Base-by-base conservation (phyloP, 2,329 filamentous ascomycete species). In the Botrytis paeoniae region DNA sequence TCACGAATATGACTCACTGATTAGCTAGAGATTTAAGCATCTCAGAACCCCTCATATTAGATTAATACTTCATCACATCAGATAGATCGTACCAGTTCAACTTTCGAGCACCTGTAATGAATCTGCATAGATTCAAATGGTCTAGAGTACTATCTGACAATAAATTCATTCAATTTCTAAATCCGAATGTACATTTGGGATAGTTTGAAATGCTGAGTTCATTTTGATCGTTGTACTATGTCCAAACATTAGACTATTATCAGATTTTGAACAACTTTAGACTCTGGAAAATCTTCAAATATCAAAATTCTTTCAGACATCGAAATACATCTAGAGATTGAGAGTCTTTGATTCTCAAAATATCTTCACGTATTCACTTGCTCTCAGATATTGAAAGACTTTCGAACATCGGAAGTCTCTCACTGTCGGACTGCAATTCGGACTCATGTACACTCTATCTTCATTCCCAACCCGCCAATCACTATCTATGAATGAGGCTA, bases 131-230 rank as follows among this genome's bases (percentile, higher is more conserved):
- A 35, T 35, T 35, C 32, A 35, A 35, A 35, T 35, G 32, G 32
- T 25, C 3, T 48, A 4, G 22, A 10, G 22, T 5, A n/a, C 48
- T 3, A 6, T 14, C 12, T 16, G 14, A 16, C 2, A 18, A 16
- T 18, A 0, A 18, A 54, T 2, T 7, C 25, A 29, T 29, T 29
- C 51, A 54, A 29, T 16, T 5, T 54, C 5, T 16, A 2, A 7
- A 18, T 29, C 12, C n/a, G 6, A 7, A 16, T 54, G 5, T 3
- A 29, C 16, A 0, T 29, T 16, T 1, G 0, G 7, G 12, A n/a
- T 54, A n/a, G 12, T n/a, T 18, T 54, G 12, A 54, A 54, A 14
- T 18, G 25, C 12, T 29, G 51, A 54, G n/a, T 3, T 54, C n/a
- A 16, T 7, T 18, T 7, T 3, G 5, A 54, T 7, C 51, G n/a